Base-by-base conservation (phyloP, 1,139 yeast species). In the Hyphopichia pseudoburtonii region DNA sequence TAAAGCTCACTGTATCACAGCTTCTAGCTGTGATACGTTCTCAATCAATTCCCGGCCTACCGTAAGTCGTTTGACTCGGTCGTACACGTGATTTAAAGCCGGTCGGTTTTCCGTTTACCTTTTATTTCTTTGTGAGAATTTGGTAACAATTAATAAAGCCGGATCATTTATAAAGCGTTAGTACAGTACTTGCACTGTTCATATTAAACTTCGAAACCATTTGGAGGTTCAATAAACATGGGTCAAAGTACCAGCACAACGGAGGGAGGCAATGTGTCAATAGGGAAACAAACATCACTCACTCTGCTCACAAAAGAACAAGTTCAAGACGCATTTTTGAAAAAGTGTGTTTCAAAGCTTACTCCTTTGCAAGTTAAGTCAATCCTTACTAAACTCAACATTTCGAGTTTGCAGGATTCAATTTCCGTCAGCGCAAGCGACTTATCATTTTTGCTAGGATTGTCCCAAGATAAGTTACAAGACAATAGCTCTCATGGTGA, bases 311-410 rank as follows among this genome's bases (percentile, higher is more conserved):
- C 55, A 15, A 56, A 50, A 32, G 36, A 40, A 1, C 56, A 64
- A 28, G 24, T 63, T 3, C 28, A 36, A 7, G 45, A 46, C 2
- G 39, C 57, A 16, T 66, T 62, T 39, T 52, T 47, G 16, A 38
- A 44, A 2, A 42, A 58, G 26, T 51, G 57, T 27, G 38, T 51
- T 12, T 35, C 44, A 6, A 44, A 56, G 8, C 44, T 67, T 8
- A 46, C 51, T 18, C 52, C 60, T 1, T 43, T 50, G n/a, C 72
- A 66, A 38, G 36, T 56, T 7, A 47, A 49, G 16, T 39, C 60
- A 7, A 40, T 65, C 14, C 39, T 54, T 3, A 21, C 49, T 7
- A 57, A 53, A 34, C 46, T 61, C 24, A 60, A 59, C 35, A 31
- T 53, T 28, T 51, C 52, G 11, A 42, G 37, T 18, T 36, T 56